Base-by-base conservation (phyloP, 306 rosid genomes). In the Boehmeria nivea region DNA sequence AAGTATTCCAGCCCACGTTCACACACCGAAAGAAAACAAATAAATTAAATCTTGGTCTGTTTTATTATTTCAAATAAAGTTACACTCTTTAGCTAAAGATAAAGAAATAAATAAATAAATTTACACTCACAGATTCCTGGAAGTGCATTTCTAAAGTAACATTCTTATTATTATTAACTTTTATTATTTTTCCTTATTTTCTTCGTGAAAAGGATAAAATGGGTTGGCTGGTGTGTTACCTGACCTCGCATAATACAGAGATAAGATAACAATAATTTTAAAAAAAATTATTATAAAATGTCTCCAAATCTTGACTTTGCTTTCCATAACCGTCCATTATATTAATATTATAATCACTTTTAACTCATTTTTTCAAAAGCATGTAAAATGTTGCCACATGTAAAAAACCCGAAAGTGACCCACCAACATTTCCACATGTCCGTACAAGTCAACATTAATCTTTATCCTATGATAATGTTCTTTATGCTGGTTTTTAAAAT, bases 391-490 rank as follows among this genome's bases (percentile, higher is more conserved):
- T 26, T 25, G 57, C 51, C 50, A 48, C 51, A 27, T 71, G 70
- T 57, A 6, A 54, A 37, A 12, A 15, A 47, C 34, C n/a, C 51
- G 16, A 19, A 23, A 54, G 51, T 2, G 22, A 57, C 24, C 19
- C 43, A 39, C 43, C 42, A 3, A 22, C 52, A 51, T 34, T 40
- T 18, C 46, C 71, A 72, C 80, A 52, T 69, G 88, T 63, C 72
- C 85, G 78, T 78, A 76, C 80, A 40, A 48, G 18, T 34, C 65
- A 54, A 54, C 49, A 27, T n/a, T 57, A 4, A 47, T 60, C 66
- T 45, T 68, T 11, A 45, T 38, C 18, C 42, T 15, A 0, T 46
- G 34, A 55, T 55, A 36, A 21, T 19, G 34, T 31, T 53, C 8
- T 17, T 23, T 23, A 24, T 51, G 3, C 1, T 14, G 27, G 6